A percentile compares a stretch with the other conserved stretches of the same genome.
Conservation (phyloP, 2,329 filamentous ascomycete species). For the Coniochaeta sp. region DNA sequence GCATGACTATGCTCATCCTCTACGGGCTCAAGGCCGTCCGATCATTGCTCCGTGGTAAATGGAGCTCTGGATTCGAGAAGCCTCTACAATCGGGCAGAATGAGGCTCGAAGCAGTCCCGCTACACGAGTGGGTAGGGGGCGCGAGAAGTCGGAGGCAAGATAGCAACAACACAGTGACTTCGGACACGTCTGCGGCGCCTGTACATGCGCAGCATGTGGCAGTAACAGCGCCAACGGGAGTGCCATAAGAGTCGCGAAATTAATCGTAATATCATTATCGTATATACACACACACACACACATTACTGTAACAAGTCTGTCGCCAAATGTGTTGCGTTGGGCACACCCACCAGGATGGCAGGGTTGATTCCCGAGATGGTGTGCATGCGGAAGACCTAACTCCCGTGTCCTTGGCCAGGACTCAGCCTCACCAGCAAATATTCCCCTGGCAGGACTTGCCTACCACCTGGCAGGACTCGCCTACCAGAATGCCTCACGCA, state of each 20-base stretch:
- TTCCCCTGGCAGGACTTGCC: not conserved
- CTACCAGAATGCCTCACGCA: not conserved
- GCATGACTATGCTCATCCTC: constrained; percentile 8
- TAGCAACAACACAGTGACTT: not conserved
- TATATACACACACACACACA: not conserved
- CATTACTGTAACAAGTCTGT: not conserved
- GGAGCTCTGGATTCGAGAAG: not conserved
- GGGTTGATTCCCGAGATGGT: not conserved
- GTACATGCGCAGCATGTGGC: not conserved
- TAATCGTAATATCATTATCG: not conserved
- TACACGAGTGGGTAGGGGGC: not conserved
- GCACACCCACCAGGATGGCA: not conserved
- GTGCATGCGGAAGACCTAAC: not conserved
- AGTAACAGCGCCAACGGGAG: not conserved
- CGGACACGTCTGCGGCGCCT: not conserved
- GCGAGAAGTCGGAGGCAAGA: not conserved
- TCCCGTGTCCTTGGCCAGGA: not conserved
- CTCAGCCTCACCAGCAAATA: not conserved
- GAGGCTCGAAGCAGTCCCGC: not conserved
- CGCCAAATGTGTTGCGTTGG: not conserved
- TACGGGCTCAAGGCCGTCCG: constrained; percentile 1
- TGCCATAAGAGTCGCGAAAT: not conserved
- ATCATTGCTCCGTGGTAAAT: not conserved
- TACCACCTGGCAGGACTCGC: not conserved
- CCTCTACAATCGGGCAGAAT: not conserved